These are phyloP conservation scores for Paramecium caudatum DNA, from an alignment of 73 alveolate genomes.

Conservation along the genomic window DNA sequence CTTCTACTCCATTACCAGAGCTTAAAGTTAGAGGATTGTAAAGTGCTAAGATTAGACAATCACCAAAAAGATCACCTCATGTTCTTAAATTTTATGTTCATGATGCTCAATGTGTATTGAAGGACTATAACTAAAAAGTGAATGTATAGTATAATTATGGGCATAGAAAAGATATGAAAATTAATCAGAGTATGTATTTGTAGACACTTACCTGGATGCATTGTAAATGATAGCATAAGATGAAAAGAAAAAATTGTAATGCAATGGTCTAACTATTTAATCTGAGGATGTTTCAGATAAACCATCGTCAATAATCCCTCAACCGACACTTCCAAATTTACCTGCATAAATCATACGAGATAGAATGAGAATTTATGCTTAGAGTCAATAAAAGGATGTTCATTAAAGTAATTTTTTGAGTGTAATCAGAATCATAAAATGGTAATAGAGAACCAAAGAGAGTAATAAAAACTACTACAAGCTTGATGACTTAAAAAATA, in stretches of 20 bases:
- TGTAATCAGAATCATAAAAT: neutral
- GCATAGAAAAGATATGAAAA: slow-evolving; percentile 38
- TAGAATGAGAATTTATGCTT: slow-evolving; percentile 51
- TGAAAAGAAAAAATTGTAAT: neutral
- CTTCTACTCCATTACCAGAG: slow-evolving; percentile 35
- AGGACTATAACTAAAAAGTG: neutral
- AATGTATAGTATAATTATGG: slow-evolving; percentile 13
- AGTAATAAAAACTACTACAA: slow-evolving; percentile 13
- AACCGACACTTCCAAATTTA: slow-evolving; percentile 43
- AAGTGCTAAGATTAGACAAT: slow-evolving; percentile 17
- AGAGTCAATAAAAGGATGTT: slow-evolving; percentile 17
- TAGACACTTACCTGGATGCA: slow-evolving; percentile 62
- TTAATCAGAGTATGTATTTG: slow-evolving; percentile 56
- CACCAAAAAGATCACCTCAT: slow-evolving; percentile 42
- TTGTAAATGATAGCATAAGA: neutral
- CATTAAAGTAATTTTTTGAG: neutral
- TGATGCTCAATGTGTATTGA: slow-evolving; percentile 23
- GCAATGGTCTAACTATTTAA: neutral
- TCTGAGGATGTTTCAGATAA: slow-evolving; percentile 2
- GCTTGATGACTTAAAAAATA: neutral
- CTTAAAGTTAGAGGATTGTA: slow-evolving; percentile 62
- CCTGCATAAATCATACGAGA: slow-evolving; percentile 44
- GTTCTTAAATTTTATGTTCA: slow-evolving; percentile 50
- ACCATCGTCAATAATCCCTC: slow-evolving; percentile 4
- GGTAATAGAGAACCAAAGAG: neutral